Percentiles rank a stretch among this genome's conserved stretches.
Evolutionary conservation across 306 rosid genomes (phyloP).

Genomic region (Inga oerstediana): DNA sequence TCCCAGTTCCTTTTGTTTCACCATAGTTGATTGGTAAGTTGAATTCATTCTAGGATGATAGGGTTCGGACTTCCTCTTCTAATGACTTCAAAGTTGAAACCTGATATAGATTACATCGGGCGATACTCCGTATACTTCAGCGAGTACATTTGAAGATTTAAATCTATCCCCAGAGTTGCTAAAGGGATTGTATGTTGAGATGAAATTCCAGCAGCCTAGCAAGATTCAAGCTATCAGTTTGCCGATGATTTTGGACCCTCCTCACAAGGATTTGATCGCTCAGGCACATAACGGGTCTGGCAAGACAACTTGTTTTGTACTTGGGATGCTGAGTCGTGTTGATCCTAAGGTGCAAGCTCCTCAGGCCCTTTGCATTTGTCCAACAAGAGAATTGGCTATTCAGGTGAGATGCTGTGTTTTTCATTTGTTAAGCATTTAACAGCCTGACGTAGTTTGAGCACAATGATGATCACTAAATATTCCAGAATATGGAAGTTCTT

Average conservation of each 20-base stretch:
- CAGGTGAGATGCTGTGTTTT: conserved; percentile 51
- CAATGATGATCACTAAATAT: conserved; percentile 15
- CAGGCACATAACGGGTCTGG: conserved; percentile 98
- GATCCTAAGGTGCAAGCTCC: conserved; percentile 71
- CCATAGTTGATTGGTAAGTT: background rate
- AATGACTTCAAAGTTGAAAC: background rate
- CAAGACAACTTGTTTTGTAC: conserved; percentile 92
- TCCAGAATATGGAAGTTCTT: conserved; percentile 80
- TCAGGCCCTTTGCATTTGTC: conserved; percentile 91
- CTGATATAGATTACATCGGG: conserved; percentile 58
- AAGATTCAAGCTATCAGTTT: conserved; percentile 84
- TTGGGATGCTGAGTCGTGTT: conserved; percentile 90
- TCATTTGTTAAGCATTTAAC: conserved; percentile 5
- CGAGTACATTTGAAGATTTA: conserved; percentile 71
- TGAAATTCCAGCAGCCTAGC: conserved; percentile 86
- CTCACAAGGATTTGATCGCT: conserved; percentile 75
- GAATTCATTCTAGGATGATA: background rate
- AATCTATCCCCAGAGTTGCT: conserved; percentile 68
- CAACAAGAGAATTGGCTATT: conserved; percentile 86
- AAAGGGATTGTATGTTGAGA: conserved; percentile 83
- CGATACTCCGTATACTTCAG: conserved; percentile 82
- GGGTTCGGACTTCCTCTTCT: background rate
- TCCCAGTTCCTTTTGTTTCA: background rate
- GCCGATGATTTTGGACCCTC: conserved; percentile 89
- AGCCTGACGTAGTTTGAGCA: background rate